Percentiles rank a stretch among this genome's conserved stretches.
Evolutionary conservation across 164 flowering plant species (phyloP).

Genomic region (Berberis thunbergii): DNA sequence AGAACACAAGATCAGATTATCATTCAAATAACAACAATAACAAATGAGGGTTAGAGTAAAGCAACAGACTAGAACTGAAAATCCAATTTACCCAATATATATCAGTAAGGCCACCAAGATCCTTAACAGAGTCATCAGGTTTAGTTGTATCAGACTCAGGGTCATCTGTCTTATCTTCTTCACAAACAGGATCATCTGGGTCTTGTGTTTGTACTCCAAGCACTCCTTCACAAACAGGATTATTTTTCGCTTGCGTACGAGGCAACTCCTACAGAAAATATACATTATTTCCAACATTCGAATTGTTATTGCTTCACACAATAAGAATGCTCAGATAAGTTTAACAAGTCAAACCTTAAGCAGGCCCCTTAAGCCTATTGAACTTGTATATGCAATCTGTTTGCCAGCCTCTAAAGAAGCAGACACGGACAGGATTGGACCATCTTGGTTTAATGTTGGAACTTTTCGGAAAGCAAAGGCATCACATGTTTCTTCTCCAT

Average conservation of each 20-base stretch:
- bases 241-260: slow-evolving; percentile 14
- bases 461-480: slow-evolving; percentile 71
- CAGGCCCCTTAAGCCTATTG: slow-evolving; percentile 14
- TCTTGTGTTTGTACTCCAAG: neutral
- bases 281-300: slow-evolving; percentile 3
- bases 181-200: slow-evolving; percentile 11
- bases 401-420: slow-evolving; percentile 21
- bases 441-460: slow-evolving; percentile 11
- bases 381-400: slow-evolving; percentile 14
- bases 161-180: slow-evolving; percentile 23
- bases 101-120: slow-evolving; percentile 49
- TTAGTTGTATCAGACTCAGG: slow-evolving; percentile 8
- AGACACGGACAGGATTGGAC: slow-evolving; percentile 11
- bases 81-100: slow-evolving; percentile 68
- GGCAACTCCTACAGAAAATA: slow-evolving; percentile 39
- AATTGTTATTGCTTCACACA: neutral
- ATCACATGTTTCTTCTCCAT: slow-evolving; percentile 96
- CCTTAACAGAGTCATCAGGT: slow-evolving; percentile 31
- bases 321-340: neutral
- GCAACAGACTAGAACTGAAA: neutral
- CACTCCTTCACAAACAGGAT: slow-evolving; percentile 4
- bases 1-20: slow-evolving; percentile 13
- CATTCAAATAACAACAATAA: neutral
- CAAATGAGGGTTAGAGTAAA: neutral
- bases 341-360: slow-evolving; percentile 36